Conservation (phyloP, 1,139 yeast genomes). For the Scheffersomyces insectosa region DNA sequence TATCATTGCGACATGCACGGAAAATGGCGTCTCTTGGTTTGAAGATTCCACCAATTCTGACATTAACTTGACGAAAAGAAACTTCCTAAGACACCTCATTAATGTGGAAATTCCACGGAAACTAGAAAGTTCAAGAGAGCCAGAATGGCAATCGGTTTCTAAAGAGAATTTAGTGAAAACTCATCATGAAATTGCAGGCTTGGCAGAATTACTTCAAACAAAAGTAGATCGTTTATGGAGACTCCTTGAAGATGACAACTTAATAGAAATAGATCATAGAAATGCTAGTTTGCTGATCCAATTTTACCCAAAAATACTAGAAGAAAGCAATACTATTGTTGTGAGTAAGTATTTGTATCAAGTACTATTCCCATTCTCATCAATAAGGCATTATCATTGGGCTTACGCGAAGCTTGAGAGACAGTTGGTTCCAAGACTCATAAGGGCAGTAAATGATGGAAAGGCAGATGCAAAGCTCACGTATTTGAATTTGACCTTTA, state of each 20-base stretch:
- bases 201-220: not conserved
- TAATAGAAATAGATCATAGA: constrained; percentile 2
- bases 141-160: constrained; percentile 14
- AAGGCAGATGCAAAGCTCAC: constrained; percentile 6
- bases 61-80: constrained; percentile 53
- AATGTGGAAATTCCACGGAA: constrained; percentile 25
- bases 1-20: constrained; percentile 47
- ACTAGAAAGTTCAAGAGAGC: constrained; percentile 3
- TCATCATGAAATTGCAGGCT: constrained; percentile 12
- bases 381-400: constrained; percentile 47
- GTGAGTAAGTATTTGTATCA: constrained; percentile 35
- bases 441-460: constrained; percentile 4
- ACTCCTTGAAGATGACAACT: not conserved
- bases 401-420: constrained; percentile 44
- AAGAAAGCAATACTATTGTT: constrained; percentile 18
- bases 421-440: constrained; percentile 27
- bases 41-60: constrained; percentile 70
- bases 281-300: constrained; percentile 9
- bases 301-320: constrained; percentile 7
- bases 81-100: constrained; percentile 41
- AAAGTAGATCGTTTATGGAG: not conserved
- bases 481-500: constrained; percentile 24
- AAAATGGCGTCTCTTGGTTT: constrained; percentile 52
- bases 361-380: constrained; percentile 34
- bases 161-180: constrained; percentile 14